A percentile compares a stretch with the other conserved stretches of the same genome.
These are phyloP conservation scores for Rhinocladiella mackenziei DNA, from an alignment of 2,329 filamentous ascomycete genomes.

Conservation along the genomic window DNA sequence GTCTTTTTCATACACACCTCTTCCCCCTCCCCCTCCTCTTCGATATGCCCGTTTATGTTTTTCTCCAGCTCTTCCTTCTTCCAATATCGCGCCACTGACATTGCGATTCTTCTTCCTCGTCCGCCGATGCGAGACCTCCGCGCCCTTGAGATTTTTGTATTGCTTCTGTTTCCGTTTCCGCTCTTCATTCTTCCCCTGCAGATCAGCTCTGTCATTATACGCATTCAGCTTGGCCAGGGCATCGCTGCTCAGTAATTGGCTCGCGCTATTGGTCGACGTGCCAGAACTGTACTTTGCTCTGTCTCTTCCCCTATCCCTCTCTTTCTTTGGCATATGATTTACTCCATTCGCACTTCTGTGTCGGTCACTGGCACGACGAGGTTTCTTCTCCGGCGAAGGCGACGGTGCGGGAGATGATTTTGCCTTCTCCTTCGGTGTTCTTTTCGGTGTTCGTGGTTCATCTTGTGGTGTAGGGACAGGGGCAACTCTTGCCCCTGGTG, in stretches of 20 bases:
- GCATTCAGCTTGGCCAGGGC: constrained; percentile 65
- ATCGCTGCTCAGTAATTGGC: constrained; percentile 47
- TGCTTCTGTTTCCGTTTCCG: constrained; percentile 37
- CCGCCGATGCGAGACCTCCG: constrained; percentile 35
- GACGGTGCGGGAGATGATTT: constrained; percentile 24
- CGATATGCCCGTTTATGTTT: constrained; percentile 44
- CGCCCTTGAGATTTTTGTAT: constrained; percentile 30
- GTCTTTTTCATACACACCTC: constrained; percentile 40
- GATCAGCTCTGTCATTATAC: constrained; percentile 54
- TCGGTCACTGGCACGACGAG: constrained; percentile 4
- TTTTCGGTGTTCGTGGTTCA: constrained; percentile 20
- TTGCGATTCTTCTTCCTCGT: constrained; percentile 54
- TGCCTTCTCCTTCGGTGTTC: constrained; percentile 21
- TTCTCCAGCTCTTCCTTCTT: constrained; percentile 59
- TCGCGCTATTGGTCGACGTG: constrained; percentile 41
- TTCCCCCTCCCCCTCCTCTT: constrained; percentile 53
- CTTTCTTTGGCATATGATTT: constrained; percentile 31
- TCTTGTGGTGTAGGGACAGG: constrained; percentile 16
- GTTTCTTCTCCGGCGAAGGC: constrained; percentile 22
- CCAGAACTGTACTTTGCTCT: constrained; percentile 38
- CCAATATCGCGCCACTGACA: constrained; percentile 66
- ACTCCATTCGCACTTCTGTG: constrained; percentile 19
- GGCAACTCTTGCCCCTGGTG: constrained; percentile 29
- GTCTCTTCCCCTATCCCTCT: constrained; percentile 24
- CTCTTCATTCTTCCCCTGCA: constrained; percentile 43